These are phyloP conservation scores for Microstegium vimineum DNA, from an alignment of 176 grass and related monocot genomes.

Conservation along the genomic window DNA sequence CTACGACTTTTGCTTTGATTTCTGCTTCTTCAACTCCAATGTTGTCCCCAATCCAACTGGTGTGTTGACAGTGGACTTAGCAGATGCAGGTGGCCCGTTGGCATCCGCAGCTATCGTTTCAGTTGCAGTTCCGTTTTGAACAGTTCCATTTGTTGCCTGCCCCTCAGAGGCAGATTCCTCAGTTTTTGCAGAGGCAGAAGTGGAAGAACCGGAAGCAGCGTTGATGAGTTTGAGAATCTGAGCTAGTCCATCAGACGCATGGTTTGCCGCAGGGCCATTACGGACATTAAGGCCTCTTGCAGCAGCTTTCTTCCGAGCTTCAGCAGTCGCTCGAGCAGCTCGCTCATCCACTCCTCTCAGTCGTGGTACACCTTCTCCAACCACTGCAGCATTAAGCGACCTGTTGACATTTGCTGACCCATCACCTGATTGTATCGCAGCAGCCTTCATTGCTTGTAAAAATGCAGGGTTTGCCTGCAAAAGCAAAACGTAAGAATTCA, in stretches of 20 bases:
- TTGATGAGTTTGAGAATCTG: slow-evolving; percentile 76
- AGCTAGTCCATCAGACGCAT: slow-evolving; percentile 25
- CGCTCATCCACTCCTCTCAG: slow-evolving; percentile 75
- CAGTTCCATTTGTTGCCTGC: slow-evolving; percentile 16
- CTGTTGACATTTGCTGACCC: slow-evolving; percentile 39
- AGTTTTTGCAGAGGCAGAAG: slow-evolving; percentile 16
- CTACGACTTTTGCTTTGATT: slow-evolving; percentile 50
- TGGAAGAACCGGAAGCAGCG: not conserved
- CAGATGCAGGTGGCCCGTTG: not conserved
- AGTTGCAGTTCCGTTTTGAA: slow-evolving; percentile 20
- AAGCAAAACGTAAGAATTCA: not conserved
- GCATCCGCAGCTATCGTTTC: slow-evolving; percentile 14
- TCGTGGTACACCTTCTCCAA: slow-evolving; percentile 58
- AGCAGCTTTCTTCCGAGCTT: slow-evolving; percentile 74
- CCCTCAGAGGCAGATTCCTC: slow-evolving; percentile 18
- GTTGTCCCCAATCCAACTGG: slow-evolving; percentile 81
- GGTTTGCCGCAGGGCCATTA: slow-evolving; percentile 33
- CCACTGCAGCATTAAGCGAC: slow-evolving; percentile 50
- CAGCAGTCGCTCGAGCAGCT: slow-evolving; percentile 66
- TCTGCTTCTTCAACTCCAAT: slow-evolving; percentile 86
- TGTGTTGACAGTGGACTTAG: slow-evolving; percentile 17
- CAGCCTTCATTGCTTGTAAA: slow-evolving; percentile 74
- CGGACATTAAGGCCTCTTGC: slow-evolving; percentile 72
- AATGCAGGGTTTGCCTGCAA: slow-evolving; percentile 74
- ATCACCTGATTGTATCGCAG: slow-evolving; percentile 49